phyloP scores from a whole-genome alignment of 352 stramenopile species.

The Elongisporangium anandrum region DNA sequence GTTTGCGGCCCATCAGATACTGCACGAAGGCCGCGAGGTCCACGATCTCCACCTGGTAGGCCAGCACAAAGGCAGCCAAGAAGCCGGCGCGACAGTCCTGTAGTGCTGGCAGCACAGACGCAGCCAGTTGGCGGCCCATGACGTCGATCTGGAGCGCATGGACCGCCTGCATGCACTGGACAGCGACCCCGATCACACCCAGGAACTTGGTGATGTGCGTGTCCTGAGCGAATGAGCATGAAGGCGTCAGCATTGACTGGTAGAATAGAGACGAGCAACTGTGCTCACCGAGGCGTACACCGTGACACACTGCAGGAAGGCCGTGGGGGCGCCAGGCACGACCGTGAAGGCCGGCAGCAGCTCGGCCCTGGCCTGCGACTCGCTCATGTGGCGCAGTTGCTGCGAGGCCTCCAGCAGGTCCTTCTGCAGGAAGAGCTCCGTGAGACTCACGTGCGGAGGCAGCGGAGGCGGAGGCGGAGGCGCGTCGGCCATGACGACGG shows the following conservation, averaged over 20 bases:
- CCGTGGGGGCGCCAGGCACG: conserved; percentile 21
- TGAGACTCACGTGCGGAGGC: conserved; percentile 11
- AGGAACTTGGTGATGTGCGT: conserved; percentile 2
- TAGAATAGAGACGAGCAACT: background rate
- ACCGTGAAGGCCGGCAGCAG: conserved; percentile 26
- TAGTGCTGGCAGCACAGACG: conserved; percentile 33
- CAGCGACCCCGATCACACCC: conserved; percentile 7
- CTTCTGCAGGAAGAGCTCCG: conserved; percentile 24
- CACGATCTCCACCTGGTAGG: conserved; percentile 28
- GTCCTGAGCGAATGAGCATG: conserved; percentile 10
- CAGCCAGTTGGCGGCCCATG: conserved; percentile 33
- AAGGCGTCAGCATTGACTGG: background rate
- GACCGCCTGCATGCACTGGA: conserved; percentile 17
- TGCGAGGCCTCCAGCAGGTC: conserved; percentile 21
- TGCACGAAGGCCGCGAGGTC: conserved; percentile 27
- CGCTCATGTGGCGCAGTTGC: conserved; percentile 32
- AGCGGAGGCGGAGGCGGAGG: background rate
- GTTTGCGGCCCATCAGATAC: conserved; percentile 18
- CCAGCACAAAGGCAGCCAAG: conserved; percentile 33
- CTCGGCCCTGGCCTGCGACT: conserved; percentile 19
- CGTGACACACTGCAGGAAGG: conserved; percentile 33
- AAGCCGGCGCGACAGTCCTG: conserved; percentile 24
- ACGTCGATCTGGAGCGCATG: conserved; percentile 14
- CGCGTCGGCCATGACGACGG: background rate
- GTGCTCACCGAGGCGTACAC: conserved; percentile 10